Base-by-base conservation (phyloP, 1,139 yeast genomes). In the Taphrina betulina region DNA sequence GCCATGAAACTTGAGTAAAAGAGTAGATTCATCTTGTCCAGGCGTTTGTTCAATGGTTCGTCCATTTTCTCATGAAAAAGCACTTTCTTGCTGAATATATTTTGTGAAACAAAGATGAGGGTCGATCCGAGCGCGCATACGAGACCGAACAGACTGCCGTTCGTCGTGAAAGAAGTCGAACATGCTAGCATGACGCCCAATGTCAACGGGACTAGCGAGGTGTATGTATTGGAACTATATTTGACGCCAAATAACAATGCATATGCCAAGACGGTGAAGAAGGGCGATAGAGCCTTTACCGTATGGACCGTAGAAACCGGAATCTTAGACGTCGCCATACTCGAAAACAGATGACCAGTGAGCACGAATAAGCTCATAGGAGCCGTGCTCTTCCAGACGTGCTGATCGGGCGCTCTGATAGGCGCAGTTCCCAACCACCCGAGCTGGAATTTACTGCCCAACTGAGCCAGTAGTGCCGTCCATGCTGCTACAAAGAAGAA, bases 311-410 rank as follows among this genome's bases (percentile, higher is more conserved):
- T 72, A 3, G 95, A 85, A 16, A 90, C 96, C 0, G 96, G 96
- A 46, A 90, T 85, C 60, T 84, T 71, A 2, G 89, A 79, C 1
- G 96, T 88, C 22, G 97, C 92, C 69, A 85, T 85, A 68, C 89
- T 95, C 3, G 95, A 81, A 10, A 95, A 80, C 60, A 89, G 80
- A 69, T 90, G 97, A 17, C 97, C 97, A 28, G 83, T 74, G 61
- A 90, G 85, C 72, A 90, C 97, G 71, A 90, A 90, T 58, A 82
- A 73, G 2, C 96, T 97, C 95, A 90, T 86, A 20, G 96, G 96
- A 26, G 87, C 78, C 31, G 92, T 81, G 57, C 74, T 67, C 19
- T 88, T 67, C 37, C 86, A 75, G 53, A 78, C 75, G 41, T 65
- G 60, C 10, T 22, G 10, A 14, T 50, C 46, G n/a, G 36, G 26